Evolutionary conservation across 345 rosid genomes (phyloP), one percentile per base, ranked within the genome.

Genomic region (Capsella bursapastoris): DNA sequence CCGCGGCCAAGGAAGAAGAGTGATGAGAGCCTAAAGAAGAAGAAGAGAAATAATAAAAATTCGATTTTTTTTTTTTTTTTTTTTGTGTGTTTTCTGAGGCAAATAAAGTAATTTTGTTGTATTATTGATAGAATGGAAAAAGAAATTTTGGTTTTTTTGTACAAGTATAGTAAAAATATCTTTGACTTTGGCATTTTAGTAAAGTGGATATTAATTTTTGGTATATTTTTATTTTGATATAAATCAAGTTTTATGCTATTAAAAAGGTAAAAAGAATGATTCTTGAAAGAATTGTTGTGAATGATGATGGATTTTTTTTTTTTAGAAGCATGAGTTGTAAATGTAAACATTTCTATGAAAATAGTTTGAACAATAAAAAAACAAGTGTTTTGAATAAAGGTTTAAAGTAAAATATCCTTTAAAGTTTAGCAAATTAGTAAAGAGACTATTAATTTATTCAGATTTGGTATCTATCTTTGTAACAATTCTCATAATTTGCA

Each of bases 1-100:
- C 80, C 75, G 27, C 65, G 70, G 74, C 74, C 27, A 76, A 15
- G 70, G 48, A 11, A 69, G 53, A 22, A 22, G 25, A 22, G 25
- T 22, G 25, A 22, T 61, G 69, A 66, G 59, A 34, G 43, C 13
- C 43, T 40, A 8, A 6, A 32, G 37, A 34, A 8, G 37, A 34
- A n/a, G 41, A 22, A 32, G 3, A 16, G 5, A 8, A 41, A 35
- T 22, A 50, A 2, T 38, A 57, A 57, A 40, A 57, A 29, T 48
- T 15, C 25, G 65, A 44, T 10, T 32, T 13, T 53, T 18, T 61
- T 60, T 38, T 38, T 6, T 7, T 13, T 43, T 63, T 45, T 62
- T 12, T 38, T 38, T 22, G 2, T 22, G 2, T 1, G 1, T 22
- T 22, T 22, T 22, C 2, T 7, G 4, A 3, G 14, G 13, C 2